phyloP scores from a whole-genome alignment of 164 flowering plant genomes.

The Stephania cephalantha region DNA sequence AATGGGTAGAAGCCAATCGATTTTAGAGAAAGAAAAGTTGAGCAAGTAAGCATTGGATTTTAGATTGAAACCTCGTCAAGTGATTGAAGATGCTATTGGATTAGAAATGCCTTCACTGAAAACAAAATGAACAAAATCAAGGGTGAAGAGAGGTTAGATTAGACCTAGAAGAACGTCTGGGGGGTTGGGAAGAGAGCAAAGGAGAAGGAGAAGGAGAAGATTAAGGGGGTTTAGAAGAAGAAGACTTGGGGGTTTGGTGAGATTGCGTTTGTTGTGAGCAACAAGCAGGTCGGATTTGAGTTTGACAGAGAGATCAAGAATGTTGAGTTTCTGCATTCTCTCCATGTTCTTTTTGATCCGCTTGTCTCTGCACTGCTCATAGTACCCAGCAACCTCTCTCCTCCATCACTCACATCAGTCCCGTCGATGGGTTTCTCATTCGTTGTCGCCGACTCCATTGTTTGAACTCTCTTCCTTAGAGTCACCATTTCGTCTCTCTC shows the following conservation, averaged over 20 bases:
- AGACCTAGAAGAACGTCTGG: slow-evolving; percentile 76
- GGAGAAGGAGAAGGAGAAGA: slow-evolving; percentile 9
- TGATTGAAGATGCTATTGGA: too few species aligned
- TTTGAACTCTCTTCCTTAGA: slow-evolving; percentile 20
- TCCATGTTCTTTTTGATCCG: slow-evolving; percentile 62
- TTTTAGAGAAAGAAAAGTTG: neutral
- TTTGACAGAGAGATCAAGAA: slow-evolving; percentile 50
- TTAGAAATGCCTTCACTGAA: neutral
- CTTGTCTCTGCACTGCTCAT: slow-evolving; percentile 54
- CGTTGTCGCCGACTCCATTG: slow-evolving; percentile 13
- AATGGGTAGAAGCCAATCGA: too few species aligned
- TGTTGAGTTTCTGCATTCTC: slow-evolving; percentile 64
- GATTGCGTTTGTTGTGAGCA: slow-evolving; percentile 18
- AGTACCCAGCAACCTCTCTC: slow-evolving; percentile 15
- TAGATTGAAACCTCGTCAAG: too few species aligned
- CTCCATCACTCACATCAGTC: neutral
- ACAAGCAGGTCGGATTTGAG: slow-evolving; percentile 28
- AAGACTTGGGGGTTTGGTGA: slow-evolving; percentile 7
- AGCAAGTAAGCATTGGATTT: neutral
- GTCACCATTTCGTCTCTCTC: slow-evolving; percentile 22
- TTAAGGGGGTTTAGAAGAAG: neutral
- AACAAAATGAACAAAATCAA: neutral
- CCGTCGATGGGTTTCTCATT: neutral
- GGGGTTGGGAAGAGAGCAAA: slow-evolving; percentile 24
- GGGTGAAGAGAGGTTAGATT: too few species aligned